Evolutionary conservation across 164 flowering plant genomes (phyloP), one percentile per base, ranked within the genome.

Genomic region (Vitis amurensis): DNA sequence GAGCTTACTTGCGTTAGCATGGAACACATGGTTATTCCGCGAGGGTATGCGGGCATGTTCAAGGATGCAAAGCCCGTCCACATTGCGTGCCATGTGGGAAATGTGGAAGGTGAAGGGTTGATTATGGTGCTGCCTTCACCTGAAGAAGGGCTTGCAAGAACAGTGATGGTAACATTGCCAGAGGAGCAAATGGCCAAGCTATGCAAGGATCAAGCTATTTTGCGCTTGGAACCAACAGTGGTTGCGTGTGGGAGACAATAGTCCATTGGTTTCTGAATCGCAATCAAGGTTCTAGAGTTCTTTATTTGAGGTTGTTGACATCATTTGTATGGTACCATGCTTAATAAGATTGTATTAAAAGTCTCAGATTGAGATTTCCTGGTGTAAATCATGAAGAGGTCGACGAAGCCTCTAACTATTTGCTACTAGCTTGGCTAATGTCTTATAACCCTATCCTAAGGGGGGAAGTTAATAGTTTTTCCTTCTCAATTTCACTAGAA

Each of bases 21-120:
- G 86, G 97, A 91, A 61, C 81, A 86, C 30, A 10, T 82, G 76
- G 63, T 69, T 11, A 64, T 76, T 11, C 27, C 74, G 13, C 8
- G 47, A 19, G 58, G 69, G 66, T 88, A 83, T 37, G 68, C 50
- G 1, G 85, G 83, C 3, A 64, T 47, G 69, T 80, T 89, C 17
- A 72, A 74, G 65, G 82, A 77, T 5, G 74, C 8, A 68, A 84
- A 79, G 78, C 97, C 97, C 2, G 75, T 78, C 12, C 97, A 91
- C 50, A 92, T 87, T 9, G 72, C 88, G 1, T 91, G 73, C 64
- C 86, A 68, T 29, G 70, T 93, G 16, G 90, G 84, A 16, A 85
- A 86, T 67, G 82, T 74, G n/a, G 87, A 78, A 13, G 87, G 94
- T 12, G 88, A 89, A 74, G 98, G 97, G 50, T 50, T 93, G 85